Percentiles rank a stretch among this genome's conserved stretches.
phyloP scores from a whole-genome alignment of 1,139 yeast species.

The Arxiozyma heterogenica region DNA sequence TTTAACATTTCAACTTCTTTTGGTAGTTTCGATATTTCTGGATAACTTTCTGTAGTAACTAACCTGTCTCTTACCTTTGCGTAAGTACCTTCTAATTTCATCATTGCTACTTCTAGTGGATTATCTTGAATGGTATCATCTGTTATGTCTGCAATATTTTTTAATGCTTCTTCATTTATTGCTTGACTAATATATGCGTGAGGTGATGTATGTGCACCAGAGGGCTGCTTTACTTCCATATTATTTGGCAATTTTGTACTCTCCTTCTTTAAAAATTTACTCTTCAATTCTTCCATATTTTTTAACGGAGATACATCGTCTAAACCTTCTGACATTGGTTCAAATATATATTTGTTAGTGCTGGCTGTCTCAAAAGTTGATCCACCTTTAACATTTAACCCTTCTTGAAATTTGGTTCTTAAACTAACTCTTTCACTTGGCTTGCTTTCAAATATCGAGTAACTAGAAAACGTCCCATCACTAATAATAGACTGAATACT shows the following conservation, averaged over 20 bases:
- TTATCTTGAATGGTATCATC: constrained; percentile 61
- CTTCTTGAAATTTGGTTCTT: constrained; percentile 11
- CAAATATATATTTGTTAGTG: constrained; percentile 23
- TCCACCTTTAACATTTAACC: not conserved
- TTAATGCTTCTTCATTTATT: constrained; percentile 36
- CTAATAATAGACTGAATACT: constrained; percentile 19
- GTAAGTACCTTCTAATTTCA: constrained; percentile 65
- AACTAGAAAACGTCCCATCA: constrained; percentile 10
- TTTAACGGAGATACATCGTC: constrained; percentile 28
- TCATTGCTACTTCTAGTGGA: constrained; percentile 68
- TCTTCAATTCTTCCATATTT: constrained; percentile 25
- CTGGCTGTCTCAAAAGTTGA: constrained; percentile 8
- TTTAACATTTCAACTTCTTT: constrained; percentile 29
- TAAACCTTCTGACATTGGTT: constrained; percentile 21
- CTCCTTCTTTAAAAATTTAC: constrained; percentile 21
- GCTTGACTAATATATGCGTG: not conserved
- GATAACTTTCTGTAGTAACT: constrained; percentile 6
- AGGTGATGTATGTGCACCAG: not conserved
- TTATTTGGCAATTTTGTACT: not conserved
- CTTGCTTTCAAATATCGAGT: constrained; percentile 3
- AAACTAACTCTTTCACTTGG: constrained; percentile 6
- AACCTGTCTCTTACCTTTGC: constrained; percentile 1
- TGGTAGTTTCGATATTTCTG: constrained; percentile 18
- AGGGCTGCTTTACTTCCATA: constrained; percentile 8
- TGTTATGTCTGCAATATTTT: constrained; percentile 70